phyloP scores from a whole-genome alignment of 2,329 filamentous ascomycete genomes.

The Sclerotinia borealis region DNA sequence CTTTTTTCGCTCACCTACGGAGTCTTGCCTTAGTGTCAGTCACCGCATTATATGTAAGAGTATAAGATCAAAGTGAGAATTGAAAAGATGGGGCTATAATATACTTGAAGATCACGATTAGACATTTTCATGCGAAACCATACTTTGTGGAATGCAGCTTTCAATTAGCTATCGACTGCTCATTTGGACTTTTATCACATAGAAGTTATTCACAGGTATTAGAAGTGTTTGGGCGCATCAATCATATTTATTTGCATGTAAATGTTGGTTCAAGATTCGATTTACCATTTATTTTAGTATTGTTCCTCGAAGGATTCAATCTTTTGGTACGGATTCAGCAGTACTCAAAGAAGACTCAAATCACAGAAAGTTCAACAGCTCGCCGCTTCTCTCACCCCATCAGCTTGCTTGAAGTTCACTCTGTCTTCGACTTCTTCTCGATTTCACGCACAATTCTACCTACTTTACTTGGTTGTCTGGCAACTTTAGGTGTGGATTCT shows the following conservation, averaged over 20 bases:
- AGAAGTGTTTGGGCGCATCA: background rate
- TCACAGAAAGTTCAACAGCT: background rate
- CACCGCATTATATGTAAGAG: too few species aligned
- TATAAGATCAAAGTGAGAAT: too few species aligned
- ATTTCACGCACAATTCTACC: background rate
- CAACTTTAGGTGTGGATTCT: background rate
- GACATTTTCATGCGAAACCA: too few species aligned
- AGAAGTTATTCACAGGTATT: background rate
- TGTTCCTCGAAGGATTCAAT: background rate
- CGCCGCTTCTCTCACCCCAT: too few species aligned
- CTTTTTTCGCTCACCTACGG: too few species aligned
- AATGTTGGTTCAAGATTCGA: background rate
- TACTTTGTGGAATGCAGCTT: background rate
- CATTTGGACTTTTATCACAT: background rate
- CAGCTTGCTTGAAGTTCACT: background rate
- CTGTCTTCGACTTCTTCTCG: background rate
- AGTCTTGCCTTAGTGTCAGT: too few species aligned
- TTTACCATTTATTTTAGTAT: background rate
- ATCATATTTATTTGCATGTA: background rate
- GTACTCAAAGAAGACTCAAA: background rate
- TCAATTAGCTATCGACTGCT: background rate
- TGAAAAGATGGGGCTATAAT: too few species aligned
- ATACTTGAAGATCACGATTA: too few species aligned
- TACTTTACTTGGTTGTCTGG: background rate
- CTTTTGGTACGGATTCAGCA: background rate